Conservation (phyloP, 208 protist species). For the Leishmania aethiopica region DNA sequence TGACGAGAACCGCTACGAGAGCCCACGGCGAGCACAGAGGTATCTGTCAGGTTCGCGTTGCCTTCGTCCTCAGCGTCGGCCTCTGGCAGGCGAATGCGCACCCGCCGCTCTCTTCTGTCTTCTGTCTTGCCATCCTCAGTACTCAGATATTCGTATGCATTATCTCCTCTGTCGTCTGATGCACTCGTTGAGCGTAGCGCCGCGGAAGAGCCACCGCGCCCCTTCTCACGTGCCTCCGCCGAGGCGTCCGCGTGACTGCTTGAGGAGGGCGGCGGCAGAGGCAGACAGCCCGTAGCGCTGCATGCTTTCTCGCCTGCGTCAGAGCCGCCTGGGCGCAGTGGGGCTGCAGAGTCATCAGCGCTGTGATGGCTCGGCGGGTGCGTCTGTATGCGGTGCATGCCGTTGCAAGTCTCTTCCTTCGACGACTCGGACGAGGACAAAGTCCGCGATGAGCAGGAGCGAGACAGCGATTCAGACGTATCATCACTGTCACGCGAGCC, state of each 20-base stretch:
- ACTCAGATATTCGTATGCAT: not conserved
- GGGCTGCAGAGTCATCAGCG: not conserved
- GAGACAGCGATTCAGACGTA: not conserved
- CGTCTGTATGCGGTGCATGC: not conserved
- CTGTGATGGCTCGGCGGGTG: not conserved
- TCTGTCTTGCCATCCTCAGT: not conserved
- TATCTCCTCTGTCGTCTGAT: not conserved
- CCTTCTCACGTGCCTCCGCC: not conserved
- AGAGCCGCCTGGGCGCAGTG: not conserved
- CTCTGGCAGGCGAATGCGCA: slow-evolving; percentile 25
- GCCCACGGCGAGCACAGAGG: not conserved
- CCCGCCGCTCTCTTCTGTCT: slow-evolving; percentile 13
- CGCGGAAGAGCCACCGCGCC: not conserved
- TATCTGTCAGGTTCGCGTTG: not conserved
- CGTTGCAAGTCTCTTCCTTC: not conserved
- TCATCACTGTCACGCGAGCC: not conserved
- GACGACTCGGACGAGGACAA: not conserved
- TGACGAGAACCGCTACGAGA: slow-evolving; percentile 5
- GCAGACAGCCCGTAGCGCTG: not conserved
- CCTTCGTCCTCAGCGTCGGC: not conserved
- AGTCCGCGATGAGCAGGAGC: not conserved
- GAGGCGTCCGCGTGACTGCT: not conserved
- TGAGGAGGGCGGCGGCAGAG: not conserved
- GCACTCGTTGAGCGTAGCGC: not conserved
- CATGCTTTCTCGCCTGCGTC: not conserved